Conservation (phyloP, 2,329 filamentous ascomycete genomes). For the Phymatotrichopsis omnivora region DNA sequence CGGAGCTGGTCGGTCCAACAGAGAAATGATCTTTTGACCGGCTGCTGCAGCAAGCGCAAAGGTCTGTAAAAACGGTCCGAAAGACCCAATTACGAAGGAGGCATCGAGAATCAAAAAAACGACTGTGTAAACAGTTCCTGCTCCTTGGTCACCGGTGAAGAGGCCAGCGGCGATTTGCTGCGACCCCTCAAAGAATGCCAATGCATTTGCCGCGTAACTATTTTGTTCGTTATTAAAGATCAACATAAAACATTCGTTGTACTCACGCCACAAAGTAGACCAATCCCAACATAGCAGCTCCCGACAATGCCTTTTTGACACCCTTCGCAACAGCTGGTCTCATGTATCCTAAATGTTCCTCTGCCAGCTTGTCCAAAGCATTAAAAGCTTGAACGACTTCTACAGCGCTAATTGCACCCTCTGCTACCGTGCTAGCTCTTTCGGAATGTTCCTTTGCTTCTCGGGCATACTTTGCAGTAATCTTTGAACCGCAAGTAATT, state of each 20-base stretch:
- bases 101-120: conserved; percentile 55
- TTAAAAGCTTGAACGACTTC: conserved; percentile 43
- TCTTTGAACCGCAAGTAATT: conserved; percentile 38
- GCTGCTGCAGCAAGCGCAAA: conserved; percentile 46
- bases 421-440: conserved; percentile 39
- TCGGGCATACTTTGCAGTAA: conserved; percentile 37
- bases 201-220: conserved; percentile 51
- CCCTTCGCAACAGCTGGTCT: conserved; percentile 21
- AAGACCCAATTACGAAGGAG: conserved; percentile 52
- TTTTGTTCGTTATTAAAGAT: conserved; percentile 1
- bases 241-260: conserved; percentile 2
- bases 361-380: conserved; percentile 18
- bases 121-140: conserved; percentile 49
- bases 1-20: conserved; percentile 30
- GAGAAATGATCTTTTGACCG: conserved; percentile 39
- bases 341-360: conserved; percentile 20
- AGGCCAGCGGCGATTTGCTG: conserved; percentile 39
- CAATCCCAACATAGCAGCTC: conserved; percentile 49
- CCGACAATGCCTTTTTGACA: conserved; percentile 47
- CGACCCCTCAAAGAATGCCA: conserved; percentile 60
- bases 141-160: conserved; percentile 32
- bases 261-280: conserved; percentile 53
- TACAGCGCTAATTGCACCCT: conserved; percentile 40
- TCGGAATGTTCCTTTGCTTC: conserved; percentile 36
- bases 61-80: conserved; percentile 52